Percentiles rank a stretch among this genome's conserved stretches.
Evolutionary conservation across 1,284 basidiomycete species (phyloP).

Genomic region (Fomitopsis schrenkii): DNA sequence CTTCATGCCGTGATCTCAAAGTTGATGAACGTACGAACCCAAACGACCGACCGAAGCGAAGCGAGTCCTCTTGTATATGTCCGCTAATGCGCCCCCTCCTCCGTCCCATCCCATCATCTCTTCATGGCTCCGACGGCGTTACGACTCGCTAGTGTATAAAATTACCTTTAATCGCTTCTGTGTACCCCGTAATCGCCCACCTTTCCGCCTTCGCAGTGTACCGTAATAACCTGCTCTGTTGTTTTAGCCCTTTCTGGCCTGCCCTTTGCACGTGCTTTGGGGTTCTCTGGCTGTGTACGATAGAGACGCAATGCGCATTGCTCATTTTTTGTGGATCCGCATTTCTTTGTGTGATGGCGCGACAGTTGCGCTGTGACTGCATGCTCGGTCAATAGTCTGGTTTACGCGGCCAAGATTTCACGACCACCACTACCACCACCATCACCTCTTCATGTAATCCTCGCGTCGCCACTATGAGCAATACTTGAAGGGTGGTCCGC

Average conservation of each 20-base stretch:
- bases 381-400: neutral
- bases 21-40: neutral
- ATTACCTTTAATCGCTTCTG: neutral
- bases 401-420: neutral
- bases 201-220: neutral
- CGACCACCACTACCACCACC: slow-evolving; percentile 4
- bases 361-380: neutral
- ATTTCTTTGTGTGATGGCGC: too few species aligned
- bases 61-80: neutral
- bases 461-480: slow-evolving; percentile 48
- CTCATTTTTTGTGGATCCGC: neutral
- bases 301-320: slow-evolving; percentile 2
- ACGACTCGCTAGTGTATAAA: neutral
- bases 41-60: neutral
- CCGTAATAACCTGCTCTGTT: neutral
- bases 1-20: neutral
- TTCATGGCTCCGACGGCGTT: neutral
- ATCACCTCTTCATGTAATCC: slow-evolving; percentile 10
- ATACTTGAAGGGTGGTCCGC: slow-evolving; percentile 61
- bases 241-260: neutral
- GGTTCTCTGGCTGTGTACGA: neutral
- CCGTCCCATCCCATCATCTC: neutral
- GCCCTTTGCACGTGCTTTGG: neutral
- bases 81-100: neutral
- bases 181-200: neutral